Evolutionary conservation across 768 basidiomycete genomes (phyloP).

Genomic region (Calvatia gigantea): DNA sequence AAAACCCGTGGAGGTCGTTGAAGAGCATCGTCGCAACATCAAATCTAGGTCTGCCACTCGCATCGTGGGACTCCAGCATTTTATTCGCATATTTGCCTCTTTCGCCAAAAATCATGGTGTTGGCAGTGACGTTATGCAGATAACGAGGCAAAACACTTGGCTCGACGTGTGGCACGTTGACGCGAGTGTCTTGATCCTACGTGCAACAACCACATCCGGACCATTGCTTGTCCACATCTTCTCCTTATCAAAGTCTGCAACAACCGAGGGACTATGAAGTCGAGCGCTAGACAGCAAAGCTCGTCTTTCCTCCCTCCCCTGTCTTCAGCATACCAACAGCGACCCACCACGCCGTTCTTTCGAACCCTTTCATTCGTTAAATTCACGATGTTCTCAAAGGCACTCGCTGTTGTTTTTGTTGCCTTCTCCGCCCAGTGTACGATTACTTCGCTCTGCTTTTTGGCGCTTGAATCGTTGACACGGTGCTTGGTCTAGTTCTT

Average conservation of each 20-base stretch:
- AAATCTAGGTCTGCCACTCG: conserved; percentile 58
- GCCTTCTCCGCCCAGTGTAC: conserved; percentile 44
- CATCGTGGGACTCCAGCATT: conserved; percentile 22
- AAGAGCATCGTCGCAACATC: conserved; percentile 73
- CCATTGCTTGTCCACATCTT: conserved; percentile 70
- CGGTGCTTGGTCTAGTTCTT: not conserved
- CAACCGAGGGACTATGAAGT: too few species aligned
- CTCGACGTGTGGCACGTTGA: conserved; percentile 76
- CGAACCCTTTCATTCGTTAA: conserved; percentile 6
- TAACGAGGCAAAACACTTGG: conserved; percentile 65
- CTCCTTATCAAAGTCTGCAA: conserved; percentile 68
- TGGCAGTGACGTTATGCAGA: conserved; percentile 61
- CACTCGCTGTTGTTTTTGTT: conserved; percentile 36
- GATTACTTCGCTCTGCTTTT: conserved; percentile 12
- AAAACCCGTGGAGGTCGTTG: conserved; percentile 65
- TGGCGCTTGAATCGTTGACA: not conserved
- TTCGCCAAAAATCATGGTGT: conserved; percentile 42
- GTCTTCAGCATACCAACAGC: too few species aligned
- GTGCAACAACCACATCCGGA: conserved; percentile 71
- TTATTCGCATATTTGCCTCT: conserved; percentile 46
- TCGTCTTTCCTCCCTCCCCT: too few species aligned
- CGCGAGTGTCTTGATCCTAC: conserved; percentile 69
- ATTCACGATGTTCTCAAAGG: conserved; percentile 16
- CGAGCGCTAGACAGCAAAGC: too few species aligned
- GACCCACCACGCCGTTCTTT: conserved; percentile 11